Percentiles rank a stretch among this genome's conserved stretches.
Conservation (phyloP, 148 eudicot genomes). For the Nepenthes gracilis region DNA sequence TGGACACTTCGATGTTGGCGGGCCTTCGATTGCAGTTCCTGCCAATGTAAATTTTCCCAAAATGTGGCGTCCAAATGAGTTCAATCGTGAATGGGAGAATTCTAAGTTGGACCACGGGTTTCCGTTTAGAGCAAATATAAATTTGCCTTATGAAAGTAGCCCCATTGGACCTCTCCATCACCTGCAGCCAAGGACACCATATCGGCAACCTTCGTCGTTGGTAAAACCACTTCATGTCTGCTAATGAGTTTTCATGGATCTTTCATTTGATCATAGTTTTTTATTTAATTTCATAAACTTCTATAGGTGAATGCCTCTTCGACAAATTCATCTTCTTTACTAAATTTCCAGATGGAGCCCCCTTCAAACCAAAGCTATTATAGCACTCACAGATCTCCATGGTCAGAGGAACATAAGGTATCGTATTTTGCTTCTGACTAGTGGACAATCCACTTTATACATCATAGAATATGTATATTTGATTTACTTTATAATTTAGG, state of each 20-base stretch:
- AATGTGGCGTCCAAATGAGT: constrained; percentile 34
- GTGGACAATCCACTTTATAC: neutral
- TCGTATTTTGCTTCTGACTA: neutral
- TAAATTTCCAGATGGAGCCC: constrained; percentile 60
- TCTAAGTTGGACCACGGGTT: constrained; percentile 19
- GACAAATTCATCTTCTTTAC: constrained; percentile 22
- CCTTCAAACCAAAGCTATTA: constrained; percentile 78
- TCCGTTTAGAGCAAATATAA: neutral
- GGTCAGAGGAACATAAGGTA: constrained; percentile 27
- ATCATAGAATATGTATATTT: neutral
- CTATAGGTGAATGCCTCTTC: constrained; percentile 38
- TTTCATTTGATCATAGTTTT: neutral
- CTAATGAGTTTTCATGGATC: neutral
- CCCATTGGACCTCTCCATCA: constrained; percentile 18
- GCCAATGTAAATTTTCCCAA: constrained; percentile 21
- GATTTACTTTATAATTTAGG: neutral
- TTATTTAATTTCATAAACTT: neutral
- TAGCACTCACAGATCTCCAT: constrained; percentile 23
- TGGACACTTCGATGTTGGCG: constrained; percentile 14
- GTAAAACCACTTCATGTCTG: constrained; percentile 11
- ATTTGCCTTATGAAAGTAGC: constrained; percentile 12
- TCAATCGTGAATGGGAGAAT: constrained; percentile 25
- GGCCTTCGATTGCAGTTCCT: constrained; percentile 14
- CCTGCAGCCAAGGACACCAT: constrained; percentile 26
- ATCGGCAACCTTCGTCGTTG: constrained; percentile 41